Evolutionary conservation across 768 basidiomycete species (phyloP).

Genomic region (Filobasidium wieringae): DNA sequence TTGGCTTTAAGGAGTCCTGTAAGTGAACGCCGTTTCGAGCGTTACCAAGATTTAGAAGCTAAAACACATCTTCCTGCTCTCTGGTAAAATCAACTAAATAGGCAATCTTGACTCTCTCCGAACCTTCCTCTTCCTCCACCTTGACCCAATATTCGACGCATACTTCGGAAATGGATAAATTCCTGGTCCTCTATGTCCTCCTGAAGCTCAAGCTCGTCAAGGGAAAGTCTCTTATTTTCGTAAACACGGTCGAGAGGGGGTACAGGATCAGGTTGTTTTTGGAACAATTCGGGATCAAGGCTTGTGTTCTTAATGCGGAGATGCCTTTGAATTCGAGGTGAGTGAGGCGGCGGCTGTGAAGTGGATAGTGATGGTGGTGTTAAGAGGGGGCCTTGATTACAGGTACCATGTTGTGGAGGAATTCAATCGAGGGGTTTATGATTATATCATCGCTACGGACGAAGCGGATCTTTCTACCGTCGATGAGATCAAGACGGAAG

Average conservation of each 20-base stretch:
- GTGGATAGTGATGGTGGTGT: neutral
- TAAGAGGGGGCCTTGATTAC: neutral
- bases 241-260: constrained; percentile 86
- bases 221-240: constrained; percentile 93
- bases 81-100: constrained; percentile 32
- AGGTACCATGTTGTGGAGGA: constrained; percentile 96
- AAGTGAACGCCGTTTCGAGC: constrained; percentile 30
- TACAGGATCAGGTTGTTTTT: constrained; percentile 96
- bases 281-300: constrained; percentile 92
- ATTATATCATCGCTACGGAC: constrained; percentile 96
- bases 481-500: constrained; percentile 40
- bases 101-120: constrained; percentile 78
- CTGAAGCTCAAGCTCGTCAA: constrained; percentile 90
- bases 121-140: constrained; percentile 68
- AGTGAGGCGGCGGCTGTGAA: neutral
- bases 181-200: constrained; percentile 87
- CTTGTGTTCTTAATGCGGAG: constrained; percentile 91
- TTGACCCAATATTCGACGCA: constrained; percentile 71
- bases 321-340: constrained; percentile 85
- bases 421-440: constrained; percentile 96
- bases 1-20: constrained; percentile 78
- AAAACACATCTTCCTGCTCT: too few species aligned
- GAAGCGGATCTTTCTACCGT: constrained; percentile 55
- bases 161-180: constrained; percentile 92
- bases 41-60: neutral